phyloP scores from a whole-genome alignment of 2,329 filamentous ascomycete species.

The Xylariaceae sp. region DNA sequence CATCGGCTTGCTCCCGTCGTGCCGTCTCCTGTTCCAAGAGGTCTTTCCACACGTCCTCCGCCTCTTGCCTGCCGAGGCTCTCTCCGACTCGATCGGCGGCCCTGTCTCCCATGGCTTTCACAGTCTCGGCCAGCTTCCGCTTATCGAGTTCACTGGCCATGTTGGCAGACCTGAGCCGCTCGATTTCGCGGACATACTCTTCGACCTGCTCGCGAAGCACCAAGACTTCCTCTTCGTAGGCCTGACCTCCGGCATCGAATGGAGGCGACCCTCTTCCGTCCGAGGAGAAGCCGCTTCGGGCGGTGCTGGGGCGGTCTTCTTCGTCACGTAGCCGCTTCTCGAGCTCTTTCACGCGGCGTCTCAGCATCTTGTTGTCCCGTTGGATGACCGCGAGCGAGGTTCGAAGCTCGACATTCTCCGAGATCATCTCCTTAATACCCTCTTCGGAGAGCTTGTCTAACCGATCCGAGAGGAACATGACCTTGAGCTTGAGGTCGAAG shows the following conservation, averaged over 20 bases:
- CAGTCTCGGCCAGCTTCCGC: slow-evolving; percentile 75
- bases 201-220: slow-evolving; percentile 83
- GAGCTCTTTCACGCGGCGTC: slow-evolving; percentile 76
- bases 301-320: slow-evolving; percentile 56
- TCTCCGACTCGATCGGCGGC: slow-evolving; percentile 40
- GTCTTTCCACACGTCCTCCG: slow-evolving; percentile 89
- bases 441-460: slow-evolving; percentile 92
- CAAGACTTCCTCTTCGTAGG: slow-evolving; percentile 78
- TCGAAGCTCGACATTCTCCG: slow-evolving; percentile 92
- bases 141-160: slow-evolving; percentile 79
- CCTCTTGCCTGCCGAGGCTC: slow-evolving; percentile 50
- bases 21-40: slow-evolving; percentile 87
- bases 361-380: slow-evolving; percentile 81
- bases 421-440: slow-evolving; percentile 95
- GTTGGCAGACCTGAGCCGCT: slow-evolving; percentile 72
- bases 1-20: slow-evolving; percentile 81
- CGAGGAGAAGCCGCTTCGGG: slow-evolving; percentile 49
- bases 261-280: slow-evolving; percentile 52
- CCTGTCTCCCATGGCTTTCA: slow-evolving; percentile 49
- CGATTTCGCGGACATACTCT: slow-evolving; percentile 76
- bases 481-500: slow-evolving; percentile 93
- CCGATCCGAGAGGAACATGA: slow-evolving; percentile 92
- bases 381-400: slow-evolving; percentile 83
- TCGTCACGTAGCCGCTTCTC: slow-evolving; percentile 69
- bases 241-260: slow-evolving; percentile 56